Base-by-base conservation (phyloP, 2,329 filamentous ascomycete species). In the Botrytis galanthina region DNA sequence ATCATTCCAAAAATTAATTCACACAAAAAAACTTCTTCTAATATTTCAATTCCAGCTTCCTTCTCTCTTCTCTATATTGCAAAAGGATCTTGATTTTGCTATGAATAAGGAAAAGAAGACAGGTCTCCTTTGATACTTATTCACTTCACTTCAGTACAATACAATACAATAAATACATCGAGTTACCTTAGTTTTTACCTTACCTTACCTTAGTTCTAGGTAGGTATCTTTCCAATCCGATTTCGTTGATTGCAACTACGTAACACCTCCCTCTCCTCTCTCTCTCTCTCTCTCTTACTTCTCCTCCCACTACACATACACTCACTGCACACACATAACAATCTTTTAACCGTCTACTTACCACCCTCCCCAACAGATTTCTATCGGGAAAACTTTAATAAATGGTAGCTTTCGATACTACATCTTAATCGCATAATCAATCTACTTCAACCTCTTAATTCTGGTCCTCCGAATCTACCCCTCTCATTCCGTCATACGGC, bases 351-450 rank as follows among this genome's bases (percentile, higher is more conserved):
- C 39, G 8, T 39, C 39, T 18, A 22, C 37, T 29, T 10, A 63
- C 20, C 71, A 60, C 32, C 48, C 10, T 26, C 12, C 35, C 35
- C 35, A 61, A 44, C 61, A 46, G 37, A 32, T 64, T 29, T 66
- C 22, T 35, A 48, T 44, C 20, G 22, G 63, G 29, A n/a, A 48
- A 48, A 37, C 29, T 35, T 20, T 66, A 48, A 35, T 37, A 10
- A 35, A 32, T 66, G 14, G 44, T 66, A 37, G 44, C 42, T 66
- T n/a, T 32, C 42, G 46, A 66, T 35, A 26, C 63, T 48, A 26
- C 63, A 48, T 66, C 44, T 18, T 48, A 66, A 48, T 66, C 63
- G 44, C 63, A 37, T 48, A 66, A 66, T 26, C 42, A 66, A 66
- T 18, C 42, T 48, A 66, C 32, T 48, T 66, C 29, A 10, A 37